Percentiles rank a stretch among this genome's conserved stretches.
Evolutionary conservation across 768 basidiomycete species (phyloP).

Genomic region (Ramaria sp.): DNA sequence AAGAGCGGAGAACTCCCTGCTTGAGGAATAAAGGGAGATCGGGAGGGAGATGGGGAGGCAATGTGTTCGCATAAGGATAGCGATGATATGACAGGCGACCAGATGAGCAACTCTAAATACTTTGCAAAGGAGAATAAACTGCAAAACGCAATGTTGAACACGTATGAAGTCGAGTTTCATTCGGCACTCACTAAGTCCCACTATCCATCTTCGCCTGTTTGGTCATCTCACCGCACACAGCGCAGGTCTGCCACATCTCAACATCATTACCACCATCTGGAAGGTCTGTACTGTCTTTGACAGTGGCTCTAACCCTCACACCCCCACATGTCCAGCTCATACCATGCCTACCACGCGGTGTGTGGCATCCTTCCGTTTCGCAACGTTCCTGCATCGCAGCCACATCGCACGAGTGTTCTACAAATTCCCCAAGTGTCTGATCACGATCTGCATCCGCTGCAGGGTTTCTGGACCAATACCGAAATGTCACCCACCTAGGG

Average conservation of each 20-base stretch:
- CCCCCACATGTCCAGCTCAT: conserved; percentile 29
- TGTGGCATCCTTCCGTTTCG: conserved; percentile 15
- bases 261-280: conserved; percentile 18
- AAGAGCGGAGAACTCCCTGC: conserved; percentile 15
- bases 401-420: conserved; percentile 6
- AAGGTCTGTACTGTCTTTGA: conserved; percentile 8
- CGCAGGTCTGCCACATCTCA: conserved; percentile 41
- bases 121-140: conserved; percentile 50
- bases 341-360: conserved; percentile 33
- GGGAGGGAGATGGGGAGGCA: conserved; percentile 23
- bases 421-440: conserved; percentile 4
- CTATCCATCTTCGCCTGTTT: conserved; percentile 28
- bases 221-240: conserved; percentile 32
- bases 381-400: conserved; percentile 13
- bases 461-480: conserved; percentile 35
- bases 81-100: conserved; percentile 28
- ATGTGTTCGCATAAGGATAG: conserved; percentile 38
- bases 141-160: background rate
- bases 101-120: conserved; percentile 43
- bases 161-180: background rate
- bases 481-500: conserved; percentile 40
- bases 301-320: conserved; percentile 19
- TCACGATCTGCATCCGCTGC: conserved; percentile 17
- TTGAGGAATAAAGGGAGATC: conserved; percentile 12
- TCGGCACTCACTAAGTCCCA: conserved; percentile 39